Percentiles rank a stretch among this genome's conserved stretches.
These are phyloP conservation scores for Annulohypoxylon nitens DNA, from an alignment of 495 filamentous ascomycete genomes.

Conservation along the genomic window DNA sequence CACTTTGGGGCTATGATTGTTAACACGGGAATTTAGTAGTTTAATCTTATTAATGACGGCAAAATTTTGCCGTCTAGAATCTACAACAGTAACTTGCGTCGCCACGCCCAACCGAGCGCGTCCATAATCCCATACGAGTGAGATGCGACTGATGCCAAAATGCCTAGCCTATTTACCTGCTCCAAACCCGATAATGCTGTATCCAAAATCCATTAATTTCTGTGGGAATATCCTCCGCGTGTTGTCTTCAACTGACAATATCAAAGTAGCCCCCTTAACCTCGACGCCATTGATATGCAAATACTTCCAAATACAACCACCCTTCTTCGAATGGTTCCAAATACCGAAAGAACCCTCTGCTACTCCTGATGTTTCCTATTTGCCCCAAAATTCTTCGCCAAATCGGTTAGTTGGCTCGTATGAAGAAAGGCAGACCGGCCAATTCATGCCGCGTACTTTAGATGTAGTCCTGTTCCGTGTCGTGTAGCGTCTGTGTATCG, in stretches of 20 bases:
- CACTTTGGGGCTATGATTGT: neutral
- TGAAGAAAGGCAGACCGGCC: too few species aligned
- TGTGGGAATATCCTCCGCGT: slow-evolving; percentile 44
- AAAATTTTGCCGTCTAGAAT: neutral
- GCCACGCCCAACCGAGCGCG: neutral
- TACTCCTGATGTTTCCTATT: neutral
- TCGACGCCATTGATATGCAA: slow-evolving; percentile 40
- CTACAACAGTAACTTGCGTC: neutral
- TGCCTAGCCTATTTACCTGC: neutral
- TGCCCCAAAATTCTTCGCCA: neutral
- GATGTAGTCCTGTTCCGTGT: neutral
- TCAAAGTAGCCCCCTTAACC: slow-evolving; percentile 4
- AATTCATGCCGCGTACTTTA: neutral
- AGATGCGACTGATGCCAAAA: neutral
- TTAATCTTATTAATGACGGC: neutral
- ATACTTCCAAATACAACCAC: slow-evolving; percentile 8
- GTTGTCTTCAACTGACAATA: slow-evolving; percentile 6
- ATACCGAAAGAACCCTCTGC: neutral
- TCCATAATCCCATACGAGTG: neutral
- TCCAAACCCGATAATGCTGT: slow-evolving; percentile 1
- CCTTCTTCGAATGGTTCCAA: neutral
- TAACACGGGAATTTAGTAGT: neutral
- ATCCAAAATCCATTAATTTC: slow-evolving; percentile 27
- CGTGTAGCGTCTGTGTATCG: neutral
- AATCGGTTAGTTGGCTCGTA: neutral